Percentiles rank a stretch among this genome's conserved stretches.
Conservation (phyloP, 2,329 filamentous ascomycete species). For the Xylaria sp. region DNA sequence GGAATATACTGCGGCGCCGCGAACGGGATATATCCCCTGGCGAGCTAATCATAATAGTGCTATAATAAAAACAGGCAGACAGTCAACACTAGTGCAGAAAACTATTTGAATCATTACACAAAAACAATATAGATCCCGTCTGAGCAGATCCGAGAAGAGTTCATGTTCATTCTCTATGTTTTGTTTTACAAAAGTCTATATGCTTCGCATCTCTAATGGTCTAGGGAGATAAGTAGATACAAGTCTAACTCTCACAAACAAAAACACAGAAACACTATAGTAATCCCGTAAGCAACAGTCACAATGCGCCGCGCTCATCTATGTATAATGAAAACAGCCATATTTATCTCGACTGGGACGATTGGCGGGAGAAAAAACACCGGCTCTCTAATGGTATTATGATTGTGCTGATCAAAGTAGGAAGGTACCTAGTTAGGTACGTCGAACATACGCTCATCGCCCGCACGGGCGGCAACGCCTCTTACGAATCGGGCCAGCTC, state of each 20-base stretch:
- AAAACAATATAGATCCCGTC: no score
- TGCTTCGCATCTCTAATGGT: conserved; percentile 2
- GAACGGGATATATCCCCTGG: no score
- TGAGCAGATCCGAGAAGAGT: not conserved
- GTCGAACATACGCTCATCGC: not conserved
- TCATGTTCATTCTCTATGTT: conserved; percentile 4
- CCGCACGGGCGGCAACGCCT: not conserved
- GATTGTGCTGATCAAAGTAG: no score
- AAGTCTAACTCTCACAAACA: conserved; percentile 11
- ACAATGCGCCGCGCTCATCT: not conserved
- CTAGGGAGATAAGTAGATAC: no score
- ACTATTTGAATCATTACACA: no score
- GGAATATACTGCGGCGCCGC: not conserved
- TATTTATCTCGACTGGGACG: not conserved
- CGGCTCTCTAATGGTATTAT: not conserved
- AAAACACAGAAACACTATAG: no score
- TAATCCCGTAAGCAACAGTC: no score
- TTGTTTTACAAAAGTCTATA: conserved; percentile 14
- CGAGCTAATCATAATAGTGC: no score
- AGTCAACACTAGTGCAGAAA: no score
- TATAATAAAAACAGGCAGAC: no score
- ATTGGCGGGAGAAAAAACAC: not conserved
- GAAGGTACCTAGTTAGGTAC: not conserved
- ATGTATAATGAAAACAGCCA: not conserved
- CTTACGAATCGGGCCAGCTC: not conserved